Base-by-base conservation (phyloP, 208 protist genomes). In the Trichomonas tenax region DNA sequence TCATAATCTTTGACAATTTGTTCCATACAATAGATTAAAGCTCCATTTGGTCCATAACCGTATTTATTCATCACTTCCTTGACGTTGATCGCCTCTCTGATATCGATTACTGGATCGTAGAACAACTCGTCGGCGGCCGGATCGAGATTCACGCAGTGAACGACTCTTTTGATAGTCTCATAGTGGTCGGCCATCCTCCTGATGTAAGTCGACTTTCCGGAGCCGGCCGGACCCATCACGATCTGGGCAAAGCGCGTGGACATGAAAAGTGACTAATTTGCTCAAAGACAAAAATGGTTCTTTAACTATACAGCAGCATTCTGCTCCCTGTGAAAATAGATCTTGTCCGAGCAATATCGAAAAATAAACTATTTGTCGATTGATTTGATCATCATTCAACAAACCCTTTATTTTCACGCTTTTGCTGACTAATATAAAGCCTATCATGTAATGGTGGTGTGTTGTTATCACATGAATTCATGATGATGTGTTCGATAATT, bases 1-100 rank as follows among this genome's bases (percentile, higher is more conserved):
- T 98, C 97, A 21, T 98, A 95, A 96, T 98, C 98, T 45, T 98
- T 96, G 38, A 98, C 46, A 26, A 98, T 95, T 96, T 97, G 98
- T 96, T 98, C 98, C 97, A 98, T 98, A 81, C 98, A 98, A 88
- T 98, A 98, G 14, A 98, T 96, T 8, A 98, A 96, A 17, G 97
- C 98, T n/a, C 98, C 98, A 96, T 98, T 98, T 0, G 98, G 98
- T 15, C 98, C 98, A 72, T 97, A 98, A 23, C 97, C 63, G 31
- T 98, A 51, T 95, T 98, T 97, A 10, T 98, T 97, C 97, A 98
- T 98, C 17, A 98, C 98, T 45, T 98, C 98, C 2, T 97, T 97
- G 0, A 98, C 96, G 23, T 96, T 38, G 10, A 96, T 41, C 9
- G 51, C 49, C 4, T 82, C 49, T 36, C 49, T 11, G 17, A 96